Base-by-base conservation (phyloP, 176 grass and related monocot genomes). In the Cenchrus fungigraminus region DNA sequence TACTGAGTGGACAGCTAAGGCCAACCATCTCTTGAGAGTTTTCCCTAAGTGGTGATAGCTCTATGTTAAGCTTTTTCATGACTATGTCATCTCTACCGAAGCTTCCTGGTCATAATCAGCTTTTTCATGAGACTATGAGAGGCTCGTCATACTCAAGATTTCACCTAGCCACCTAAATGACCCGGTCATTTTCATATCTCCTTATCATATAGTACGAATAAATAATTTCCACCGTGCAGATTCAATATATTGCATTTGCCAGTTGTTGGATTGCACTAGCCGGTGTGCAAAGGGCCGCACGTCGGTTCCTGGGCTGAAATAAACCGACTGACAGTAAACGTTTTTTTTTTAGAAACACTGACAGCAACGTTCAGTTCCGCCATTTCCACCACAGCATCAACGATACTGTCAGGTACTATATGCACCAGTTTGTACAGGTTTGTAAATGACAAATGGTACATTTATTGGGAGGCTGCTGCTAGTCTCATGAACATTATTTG, bases 1-100 rank as follows among this genome's bases (percentile, higher is more conserved):
- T 73, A 20, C 57, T 71, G n/a, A 32, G 68, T 32, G 77, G 57
- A 73, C 56, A 86, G 46, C 67, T 54, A 43, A 77, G 31, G 44
- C 40, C 55, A 63, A 29, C 68, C 46, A 31, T 64, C 31, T 55
- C 79, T 63, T 79, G 29, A 72, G 19, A 22, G 29, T 53, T 43
- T 50, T 10, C 20, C 8, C 56, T 13, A 34, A n/a, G 58, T 73
- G 71, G 25, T 53, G 55, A 52, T 65, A 43, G 68, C 68, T 80
- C 68, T 80, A 53, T 73, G 28, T 31, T 16, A 31, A 45, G 47
- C 7, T 15, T 76, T 67, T 84, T 19, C 71, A 76, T 53, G 31
- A 8, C 37, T 11, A 12, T 16, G 22, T 28, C 31, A 29, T 65
- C 60, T 73, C 16, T 13, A 55, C 8, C 2, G 68, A 64, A 79